Percentiles rank a stretch among this genome's conserved stretches.
phyloP scores from a whole-genome alignment of 495 filamentous ascomycete species.

The Evernia prunastri region DNA sequence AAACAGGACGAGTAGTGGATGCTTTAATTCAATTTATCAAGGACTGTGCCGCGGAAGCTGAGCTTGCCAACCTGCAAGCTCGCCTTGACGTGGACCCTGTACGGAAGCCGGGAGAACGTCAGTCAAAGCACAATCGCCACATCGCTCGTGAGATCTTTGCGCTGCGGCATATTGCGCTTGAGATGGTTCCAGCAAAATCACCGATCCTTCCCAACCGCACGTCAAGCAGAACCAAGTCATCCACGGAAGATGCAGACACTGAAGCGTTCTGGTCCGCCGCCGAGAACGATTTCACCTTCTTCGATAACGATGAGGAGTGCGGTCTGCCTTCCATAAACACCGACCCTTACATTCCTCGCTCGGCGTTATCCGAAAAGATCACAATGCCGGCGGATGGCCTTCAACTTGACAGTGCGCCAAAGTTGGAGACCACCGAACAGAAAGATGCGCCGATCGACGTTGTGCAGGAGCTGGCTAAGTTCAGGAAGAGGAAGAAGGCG shows the following conservation, averaged over 20 bases:
- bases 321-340: conserved; percentile 44
- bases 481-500: conserved; percentile 41
- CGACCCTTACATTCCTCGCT: conserved; percentile 41
- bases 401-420: conserved; percentile 15
- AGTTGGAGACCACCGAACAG: background rate
- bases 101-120: conserved; percentile 41
- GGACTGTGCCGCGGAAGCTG: conserved; percentile 52
- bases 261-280: conserved; percentile 57
- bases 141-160: conserved; percentile 46
- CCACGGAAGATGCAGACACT: conserved; percentile 54
- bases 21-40: conserved; percentile 52
- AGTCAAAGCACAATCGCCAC: conserved; percentile 38
- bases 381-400: conserved; percentile 33
- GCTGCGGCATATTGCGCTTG: conserved; percentile 50
- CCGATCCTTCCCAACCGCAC: conserved; percentile 30
- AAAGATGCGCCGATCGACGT: conserved; percentile 38
- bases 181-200: conserved; percentile 41
- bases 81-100: conserved; percentile 42
- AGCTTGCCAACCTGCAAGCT: conserved; percentile 50
- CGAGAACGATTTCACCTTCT: conserved; percentile 58
- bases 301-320: conserved; percentile 52
- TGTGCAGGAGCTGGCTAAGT: conserved; percentile 43
- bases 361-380: conserved; percentile 41
- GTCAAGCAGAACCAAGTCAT: conserved; percentile 39
- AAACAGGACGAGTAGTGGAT: conserved; percentile 36